Evolutionary conservation across 1,284 basidiomycete species (phyloP), one percentile per base, ranked within the genome.

Genomic region (Phellinidium pouzarii): DNA sequence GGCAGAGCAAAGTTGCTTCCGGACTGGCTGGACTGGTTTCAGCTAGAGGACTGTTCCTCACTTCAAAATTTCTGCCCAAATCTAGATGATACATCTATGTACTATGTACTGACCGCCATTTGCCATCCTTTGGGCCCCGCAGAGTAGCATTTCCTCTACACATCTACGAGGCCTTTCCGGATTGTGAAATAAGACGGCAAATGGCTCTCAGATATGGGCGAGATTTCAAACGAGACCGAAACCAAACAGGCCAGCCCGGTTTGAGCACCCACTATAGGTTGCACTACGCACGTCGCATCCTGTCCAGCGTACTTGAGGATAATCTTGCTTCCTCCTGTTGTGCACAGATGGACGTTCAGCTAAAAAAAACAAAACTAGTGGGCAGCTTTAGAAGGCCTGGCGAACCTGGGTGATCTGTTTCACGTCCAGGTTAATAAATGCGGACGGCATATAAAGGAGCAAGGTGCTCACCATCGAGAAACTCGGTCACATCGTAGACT

Each of bases 401-500:
- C 71, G 44, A 61, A 81, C 82, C 84, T 45, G 83, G 84, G 63
- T 87, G 85, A 49, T 86, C 83, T 82, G 22, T 49, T 43, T 58
- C 43, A 40, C 44, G 41, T 27, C 37, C 40, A 29, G 12, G 43
- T 1, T 25, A 12, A 7, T 44, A 23, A 34, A 42, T 52, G 23
- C 34, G 26, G 26, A 9, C 38, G 41, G 31, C 7, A 25, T 11
- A 47, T 14, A 31, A 11, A 7, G 34, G n/a, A 42, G n/a, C 9
- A 19, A 31, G 36, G 45, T 22, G 52, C 65, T 57, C 56, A 82
- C 82, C 76, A 57, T 80, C 77, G 25, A 87, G 68, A 64, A 87
- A 87, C 34, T 87, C 82, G 1, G 85, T 87, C n/a, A 87, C 82
- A 62, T 89, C 87, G 66, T 87, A 87, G 9, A 79, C 82, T 29